A percentile compares a stretch with the other conserved stretches of the same genome.
Conservation (phyloP, 352 stramenopile genomes). For the Globisporangium nodosum region DNA sequence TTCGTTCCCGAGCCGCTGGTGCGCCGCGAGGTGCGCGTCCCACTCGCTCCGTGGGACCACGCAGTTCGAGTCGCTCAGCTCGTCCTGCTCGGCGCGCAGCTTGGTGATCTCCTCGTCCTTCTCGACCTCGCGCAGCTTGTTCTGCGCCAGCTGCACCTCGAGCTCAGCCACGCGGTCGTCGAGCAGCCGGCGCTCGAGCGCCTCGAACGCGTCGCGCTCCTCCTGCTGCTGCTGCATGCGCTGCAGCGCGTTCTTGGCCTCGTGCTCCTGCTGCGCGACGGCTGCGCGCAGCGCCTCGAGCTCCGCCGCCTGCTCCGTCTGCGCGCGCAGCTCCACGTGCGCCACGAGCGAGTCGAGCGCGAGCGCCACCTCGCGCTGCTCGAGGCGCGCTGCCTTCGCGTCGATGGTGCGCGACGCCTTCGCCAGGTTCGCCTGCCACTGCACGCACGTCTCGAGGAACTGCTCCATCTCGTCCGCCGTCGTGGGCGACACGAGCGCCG, state of each 20-base stretch:
- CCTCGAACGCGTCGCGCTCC: constrained; percentile 34
- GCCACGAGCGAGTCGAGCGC: constrained; percentile 28
- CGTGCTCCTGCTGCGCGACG: constrained; percentile 11
- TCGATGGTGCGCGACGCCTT: background rate
- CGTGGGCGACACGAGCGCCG: background rate
- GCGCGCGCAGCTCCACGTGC: constrained; percentile 23
- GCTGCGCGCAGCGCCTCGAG: constrained; percentile 24
- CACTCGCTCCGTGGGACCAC: constrained; percentile 20
- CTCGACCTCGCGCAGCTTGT: constrained; percentile 27
- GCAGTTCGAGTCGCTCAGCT: constrained; percentile 18
- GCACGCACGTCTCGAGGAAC: constrained; percentile 4
- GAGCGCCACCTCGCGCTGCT: constrained; percentile 20
- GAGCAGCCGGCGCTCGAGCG: constrained; percentile 42
- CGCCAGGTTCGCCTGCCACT: constrained; percentile 7
- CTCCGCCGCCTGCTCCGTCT: constrained; percentile 1
- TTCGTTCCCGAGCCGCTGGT: constrained; percentile 17
- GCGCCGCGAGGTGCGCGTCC: constrained; percentile 16
- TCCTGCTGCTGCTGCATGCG: constrained; percentile 10
- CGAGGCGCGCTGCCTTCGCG: background rate
- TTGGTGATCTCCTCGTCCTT: constrained; percentile 34
- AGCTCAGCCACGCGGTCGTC: constrained; percentile 47
- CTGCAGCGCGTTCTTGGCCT: constrained; percentile 17
- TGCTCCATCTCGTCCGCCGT: constrained; percentile 3
- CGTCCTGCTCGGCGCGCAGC: constrained; percentile 24
- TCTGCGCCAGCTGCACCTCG: constrained; percentile 42